A percentile compares a stretch with the other conserved stretches of the same genome.
Conservation (phyloP, 495 filamentous ascomycete genomes). For the Hypoxylon intermedium region DNA sequence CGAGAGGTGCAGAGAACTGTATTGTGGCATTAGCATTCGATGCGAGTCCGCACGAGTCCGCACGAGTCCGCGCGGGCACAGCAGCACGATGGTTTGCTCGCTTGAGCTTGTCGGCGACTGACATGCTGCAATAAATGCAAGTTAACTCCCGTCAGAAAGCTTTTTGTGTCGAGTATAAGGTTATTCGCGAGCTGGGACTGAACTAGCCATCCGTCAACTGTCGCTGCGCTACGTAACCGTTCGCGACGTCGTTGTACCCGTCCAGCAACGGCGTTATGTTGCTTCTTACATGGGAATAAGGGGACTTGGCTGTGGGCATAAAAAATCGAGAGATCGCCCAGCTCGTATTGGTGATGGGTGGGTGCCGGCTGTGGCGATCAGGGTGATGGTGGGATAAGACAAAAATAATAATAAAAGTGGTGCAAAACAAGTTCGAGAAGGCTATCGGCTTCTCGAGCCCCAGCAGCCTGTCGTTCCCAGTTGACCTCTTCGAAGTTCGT, state of each 20-base stretch:
- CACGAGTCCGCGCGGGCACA: too few relatives aligned
- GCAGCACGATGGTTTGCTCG: slow-evolving; percentile 12
- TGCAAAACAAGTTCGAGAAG: slow-evolving; percentile 31
- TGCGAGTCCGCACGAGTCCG: slow-evolving; percentile 3
- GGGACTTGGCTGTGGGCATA: not conserved
- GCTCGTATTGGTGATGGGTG: slow-evolving; percentile 33
- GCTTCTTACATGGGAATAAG: not conserved
- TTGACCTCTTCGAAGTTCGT: slow-evolving; percentile 39
- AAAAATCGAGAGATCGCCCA: slow-evolving; percentile 5
- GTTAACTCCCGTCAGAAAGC: slow-evolving; percentile 23
- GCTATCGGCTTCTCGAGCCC: slow-evolving; percentile 27
- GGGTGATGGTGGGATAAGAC: slow-evolving; percentile 10
- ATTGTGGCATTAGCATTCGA: slow-evolving; percentile 12
- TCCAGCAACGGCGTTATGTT: not conserved
- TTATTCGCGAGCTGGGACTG: slow-evolving; percentile 31
- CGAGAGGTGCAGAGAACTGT: slow-evolving; percentile 31
- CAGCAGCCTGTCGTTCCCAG: slow-evolving; percentile 16
- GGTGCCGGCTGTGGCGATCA: slow-evolving; percentile 32
- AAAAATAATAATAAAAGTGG: slow-evolving; percentile 36
- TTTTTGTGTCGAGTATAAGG: slow-evolving; percentile 26
- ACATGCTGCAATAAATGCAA: slow-evolving; percentile 16
- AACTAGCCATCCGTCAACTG: slow-evolving; percentile 26
- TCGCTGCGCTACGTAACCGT: not conserved
- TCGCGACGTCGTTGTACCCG: slow-evolving; percentile 8
- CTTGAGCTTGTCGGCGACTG: slow-evolving; percentile 24